Evolutionary conservation across 805 yeast species (phyloP).

Genomic region (Jamesozyma jinghongensis): DNA sequence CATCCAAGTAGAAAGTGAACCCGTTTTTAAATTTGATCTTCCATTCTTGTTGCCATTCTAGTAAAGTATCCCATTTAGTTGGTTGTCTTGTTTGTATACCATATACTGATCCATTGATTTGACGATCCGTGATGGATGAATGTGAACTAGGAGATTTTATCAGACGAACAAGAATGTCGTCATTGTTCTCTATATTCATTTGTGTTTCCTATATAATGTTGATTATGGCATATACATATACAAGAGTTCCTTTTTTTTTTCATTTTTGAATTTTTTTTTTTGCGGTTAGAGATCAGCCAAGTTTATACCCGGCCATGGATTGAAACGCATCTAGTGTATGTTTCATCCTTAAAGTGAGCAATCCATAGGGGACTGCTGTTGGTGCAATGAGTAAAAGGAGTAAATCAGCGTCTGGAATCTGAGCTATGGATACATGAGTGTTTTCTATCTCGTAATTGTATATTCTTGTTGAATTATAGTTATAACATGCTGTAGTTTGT

Average conservation of each 20-base stretch:
- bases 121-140: no score
- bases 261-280: background rate
- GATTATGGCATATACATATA: background rate
- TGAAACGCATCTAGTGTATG: slow-evolving; percentile 16
- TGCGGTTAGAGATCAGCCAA: slow-evolving; percentile 8
- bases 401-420: slow-evolving; percentile 24
- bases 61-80: slow-evolving; percentile 29
- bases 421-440: slow-evolving; percentile 24
- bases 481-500: slow-evolving; percentile 9
- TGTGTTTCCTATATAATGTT: background rate
- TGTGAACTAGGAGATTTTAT: no score
- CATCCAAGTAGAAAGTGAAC: slow-evolving; percentile 52
- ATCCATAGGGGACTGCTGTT: slow-evolving; percentile 24
- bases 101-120: background rate
- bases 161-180: no score
- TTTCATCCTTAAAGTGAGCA: slow-evolving; percentile 26
- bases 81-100: slow-evolving; percentile 1
- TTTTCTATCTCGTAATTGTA: slow-evolving; percentile 29
- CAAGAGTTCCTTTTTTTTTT: background rate
- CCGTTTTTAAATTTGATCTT: slow-evolving; percentile 42
- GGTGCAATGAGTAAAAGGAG: slow-evolving; percentile 22
- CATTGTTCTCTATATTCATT: no score
- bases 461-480: slow-evolving; percentile 14
- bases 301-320: slow-evolving; percentile 21
- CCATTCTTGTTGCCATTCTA: slow-evolving; percentile 57